A percentile compares a stretch with the other conserved stretches of the same genome.
Conservation (phyloP, 2,329 filamentous ascomycete genomes). For the Aspergillus flavus region DNA sequence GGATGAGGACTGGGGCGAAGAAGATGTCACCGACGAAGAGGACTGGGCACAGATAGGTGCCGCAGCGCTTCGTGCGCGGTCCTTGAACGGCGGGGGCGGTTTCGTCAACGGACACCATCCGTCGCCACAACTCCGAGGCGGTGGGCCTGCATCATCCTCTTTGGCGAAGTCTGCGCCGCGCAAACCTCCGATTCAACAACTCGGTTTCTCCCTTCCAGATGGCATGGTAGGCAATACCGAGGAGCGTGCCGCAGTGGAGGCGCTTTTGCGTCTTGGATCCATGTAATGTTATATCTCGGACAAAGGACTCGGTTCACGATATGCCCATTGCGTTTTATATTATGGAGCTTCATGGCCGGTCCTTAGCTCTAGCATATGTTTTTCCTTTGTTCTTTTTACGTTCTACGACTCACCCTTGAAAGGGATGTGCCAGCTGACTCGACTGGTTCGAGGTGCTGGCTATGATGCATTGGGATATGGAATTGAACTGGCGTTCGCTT, state of each 20-base stretch:
- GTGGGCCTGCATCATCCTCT: slow-evolving; percentile 40
- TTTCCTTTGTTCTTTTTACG: slow-evolving; percentile 7
- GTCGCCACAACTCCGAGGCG: slow-evolving; percentile 27
- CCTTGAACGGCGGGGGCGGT: slow-evolving; percentile 50
- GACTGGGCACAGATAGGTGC: slow-evolving; percentile 92
- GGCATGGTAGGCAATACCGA: slow-evolving; percentile 40
- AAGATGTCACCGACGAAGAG: slow-evolving; percentile 90
- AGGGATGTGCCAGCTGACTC: slow-evolving; percentile 17
- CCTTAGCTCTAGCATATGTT: neutral
- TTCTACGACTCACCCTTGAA: slow-evolving; percentile 17
- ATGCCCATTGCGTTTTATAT: slow-evolving; percentile 12
- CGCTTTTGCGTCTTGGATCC: slow-evolving; percentile 51
- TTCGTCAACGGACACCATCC: slow-evolving; percentile 40
- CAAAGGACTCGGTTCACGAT: neutral
- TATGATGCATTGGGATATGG: slow-evolving; percentile 25
- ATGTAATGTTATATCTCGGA: slow-evolving; percentile 41
- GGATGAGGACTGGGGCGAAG: slow-evolving; percentile 78
- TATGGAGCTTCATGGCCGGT: slow-evolving; percentile 18
- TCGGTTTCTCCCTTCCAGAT: slow-evolving; percentile 35
- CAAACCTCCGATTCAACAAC: slow-evolving; percentile 36
- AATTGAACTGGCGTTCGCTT: slow-evolving; percentile 15
- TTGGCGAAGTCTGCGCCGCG: slow-evolving; percentile 45
- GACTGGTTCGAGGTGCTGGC: slow-evolving; percentile 25
- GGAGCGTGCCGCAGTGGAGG: slow-evolving; percentile 53
- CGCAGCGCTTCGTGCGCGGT: slow-evolving; percentile 74